Evolutionary conservation across 192 early-diverging fungal genomes (phyloP).

Genomic region (Allomyces arbusculus): DNA sequence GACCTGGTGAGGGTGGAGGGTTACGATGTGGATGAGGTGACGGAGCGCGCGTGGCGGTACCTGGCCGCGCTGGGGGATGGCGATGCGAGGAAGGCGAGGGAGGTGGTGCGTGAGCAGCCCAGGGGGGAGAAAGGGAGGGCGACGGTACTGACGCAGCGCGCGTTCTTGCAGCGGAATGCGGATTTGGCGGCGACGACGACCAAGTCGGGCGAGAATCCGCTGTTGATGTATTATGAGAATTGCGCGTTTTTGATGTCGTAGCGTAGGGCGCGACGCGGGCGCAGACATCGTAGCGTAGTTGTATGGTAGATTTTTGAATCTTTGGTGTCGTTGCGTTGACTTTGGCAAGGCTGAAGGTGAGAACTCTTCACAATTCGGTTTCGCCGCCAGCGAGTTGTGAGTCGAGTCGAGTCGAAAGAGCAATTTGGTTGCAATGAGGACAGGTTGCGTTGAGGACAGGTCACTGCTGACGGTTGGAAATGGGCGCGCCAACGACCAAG

Average conservation of each 20-base stretch:
- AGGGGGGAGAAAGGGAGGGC: conserved; percentile 1
- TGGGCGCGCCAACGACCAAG: too few relatives aligned
- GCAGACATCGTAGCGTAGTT: too few relatives aligned
- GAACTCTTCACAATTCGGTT: too few relatives aligned
- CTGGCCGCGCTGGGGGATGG: background rate
- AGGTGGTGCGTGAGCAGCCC: background rate
- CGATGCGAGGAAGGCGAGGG: background rate
- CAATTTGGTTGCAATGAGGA: too few relatives aligned
- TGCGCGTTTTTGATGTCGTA: conserved; percentile 38
- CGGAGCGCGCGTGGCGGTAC: background rate
- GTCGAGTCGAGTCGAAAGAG: too few relatives aligned
- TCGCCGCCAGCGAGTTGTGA: too few relatives aligned
- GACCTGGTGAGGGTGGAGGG: conserved; percentile 21
- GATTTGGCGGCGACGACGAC: conserved; percentile 56
- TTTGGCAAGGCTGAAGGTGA: too few relatives aligned
- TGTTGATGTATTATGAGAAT: conserved; percentile 91
- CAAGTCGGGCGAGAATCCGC: conserved; percentile 77
- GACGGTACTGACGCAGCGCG: conserved; percentile 48
- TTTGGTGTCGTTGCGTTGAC: too few relatives aligned
- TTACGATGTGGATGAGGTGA: conserved; percentile 8
- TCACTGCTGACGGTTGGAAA: too few relatives aligned
- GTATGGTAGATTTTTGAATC: too few relatives aligned
- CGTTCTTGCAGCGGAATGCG: conserved; percentile 58
- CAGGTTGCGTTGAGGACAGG: too few relatives aligned
- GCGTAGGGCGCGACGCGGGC: too few relatives aligned